Percentiles rank a stretch among this genome's conserved stretches.
Conservation (phyloP, 352 stramenopile species). For the Phytopythium delawarense region DNA sequence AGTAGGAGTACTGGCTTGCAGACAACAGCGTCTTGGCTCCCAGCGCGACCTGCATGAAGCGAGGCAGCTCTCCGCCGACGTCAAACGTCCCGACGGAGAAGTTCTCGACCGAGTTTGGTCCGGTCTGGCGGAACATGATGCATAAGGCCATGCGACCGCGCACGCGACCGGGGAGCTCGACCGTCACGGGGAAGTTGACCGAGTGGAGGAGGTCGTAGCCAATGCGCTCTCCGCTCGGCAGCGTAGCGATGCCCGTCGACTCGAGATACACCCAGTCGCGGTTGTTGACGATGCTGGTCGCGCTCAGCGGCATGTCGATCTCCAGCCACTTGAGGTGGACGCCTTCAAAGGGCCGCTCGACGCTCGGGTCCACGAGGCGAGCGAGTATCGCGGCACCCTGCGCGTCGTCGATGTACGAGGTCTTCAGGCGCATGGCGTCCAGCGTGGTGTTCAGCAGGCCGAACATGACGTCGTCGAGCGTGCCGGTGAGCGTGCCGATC, state of each 20-base stretch:
- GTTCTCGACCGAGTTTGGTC: conserved; percentile 26
- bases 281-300: conserved; percentile 25
- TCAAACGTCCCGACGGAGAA: conserved; percentile 21
- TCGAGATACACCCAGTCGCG: conserved; percentile 45
- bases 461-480: conserved; percentile 27
- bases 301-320: conserved; percentile 20
- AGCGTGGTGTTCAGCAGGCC: conserved; percentile 15
- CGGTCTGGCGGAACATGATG: conserved; percentile 35
- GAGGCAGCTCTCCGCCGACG: conserved; percentile 22
- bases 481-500: conserved; percentile 20
- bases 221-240: conserved; percentile 18
- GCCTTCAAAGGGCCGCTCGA: conserved; percentile 28
- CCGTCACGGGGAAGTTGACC: conserved; percentile 30
- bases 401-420: conserved; percentile 27
- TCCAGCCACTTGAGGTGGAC: conserved; percentile 27
- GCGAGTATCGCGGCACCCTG: conserved; percentile 28
- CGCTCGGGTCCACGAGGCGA: conserved; percentile 26
- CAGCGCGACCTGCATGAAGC: conserved; percentile 21
- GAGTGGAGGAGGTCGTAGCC: conserved; percentile 20
- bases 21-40: conserved; percentile 25
- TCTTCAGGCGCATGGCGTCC: conserved; percentile 17
- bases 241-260: conserved; percentile 15
- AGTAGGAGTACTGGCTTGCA: conserved; percentile 28
- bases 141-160: conserved; percentile 37
- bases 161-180: conserved; percentile 16